Conservation (phyloP, 306 rosid genomes). For the Prunus mume region DNA sequence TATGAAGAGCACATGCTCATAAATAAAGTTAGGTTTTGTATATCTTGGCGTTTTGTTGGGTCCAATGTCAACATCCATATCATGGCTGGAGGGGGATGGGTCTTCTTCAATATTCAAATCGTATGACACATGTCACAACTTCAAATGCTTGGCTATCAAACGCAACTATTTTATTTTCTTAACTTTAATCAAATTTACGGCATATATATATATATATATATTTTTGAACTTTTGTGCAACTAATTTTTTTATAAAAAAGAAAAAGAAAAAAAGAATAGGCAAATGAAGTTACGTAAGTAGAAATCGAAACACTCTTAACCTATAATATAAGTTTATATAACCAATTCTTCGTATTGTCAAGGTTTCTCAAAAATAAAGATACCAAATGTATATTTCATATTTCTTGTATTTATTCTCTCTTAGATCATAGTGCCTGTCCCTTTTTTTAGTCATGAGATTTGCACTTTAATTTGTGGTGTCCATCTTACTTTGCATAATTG, state of each 20-base stretch:
- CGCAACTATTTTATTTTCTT: neutral
- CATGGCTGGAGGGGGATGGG: conserved; percentile 21
- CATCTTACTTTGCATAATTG: neutral
- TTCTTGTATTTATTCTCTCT: no score
- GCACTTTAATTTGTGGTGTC: neutral
- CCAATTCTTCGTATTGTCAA: no score
- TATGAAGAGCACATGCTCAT: neutral
- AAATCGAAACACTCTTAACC: no score
- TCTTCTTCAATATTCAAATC: neutral
- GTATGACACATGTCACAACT: neutral
- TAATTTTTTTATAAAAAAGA: no score
- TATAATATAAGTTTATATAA: no score
- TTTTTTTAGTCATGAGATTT: neutral
- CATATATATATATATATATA: no score
- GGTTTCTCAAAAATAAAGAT: no score
- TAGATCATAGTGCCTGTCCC: neutral
- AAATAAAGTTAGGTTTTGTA: neutral
- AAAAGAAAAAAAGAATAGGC: no score
- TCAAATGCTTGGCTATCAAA: neutral
- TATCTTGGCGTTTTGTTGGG: conserved; percentile 4
- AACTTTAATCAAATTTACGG: no score
- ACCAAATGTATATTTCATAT: no score
- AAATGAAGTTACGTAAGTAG: no score
- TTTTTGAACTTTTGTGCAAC: no score
- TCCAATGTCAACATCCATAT: neutral